phyloP scores from a whole-genome alignment of 345 rosid species.

The Ailanthus altissimus region DNA sequence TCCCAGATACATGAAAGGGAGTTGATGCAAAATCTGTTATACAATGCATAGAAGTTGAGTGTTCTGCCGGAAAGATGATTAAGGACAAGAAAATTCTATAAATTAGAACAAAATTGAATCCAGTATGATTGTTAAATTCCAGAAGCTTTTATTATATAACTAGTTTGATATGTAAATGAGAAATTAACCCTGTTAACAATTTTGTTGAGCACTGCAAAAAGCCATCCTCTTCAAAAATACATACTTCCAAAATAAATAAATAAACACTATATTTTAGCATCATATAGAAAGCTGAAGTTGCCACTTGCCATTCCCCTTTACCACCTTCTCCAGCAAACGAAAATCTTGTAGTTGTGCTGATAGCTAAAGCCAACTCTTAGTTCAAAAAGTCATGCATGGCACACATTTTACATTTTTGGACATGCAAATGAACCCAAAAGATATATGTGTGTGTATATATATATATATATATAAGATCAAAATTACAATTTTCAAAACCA shows the following conservation, averaged over 20 bases:
- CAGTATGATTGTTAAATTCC: neutral
- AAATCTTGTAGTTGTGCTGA: too few relatives aligned
- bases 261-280: too few relatives aligned
- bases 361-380: neutral
- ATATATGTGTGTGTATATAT: too few relatives aligned
- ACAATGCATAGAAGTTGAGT: neutral
- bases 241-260: neutral
- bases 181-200: neutral
- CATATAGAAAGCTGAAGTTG: neutral
- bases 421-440: too few relatives aligned
- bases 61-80: neutral
- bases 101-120: neutral
- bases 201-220: neutral
- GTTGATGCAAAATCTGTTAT: neutral
- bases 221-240: neutral
- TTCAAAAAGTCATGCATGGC: too few relatives aligned
- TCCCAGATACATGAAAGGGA: neutral
- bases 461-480: too few relatives aligned
- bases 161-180: neutral
- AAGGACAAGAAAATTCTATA: too few relatives aligned
- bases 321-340: neutral
- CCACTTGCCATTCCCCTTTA: neutral
- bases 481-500: too few relatives aligned
- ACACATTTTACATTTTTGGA: too few relatives aligned
- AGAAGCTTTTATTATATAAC: neutral